phyloP scores from a whole-genome alignment of 805 yeast species.

The Osmozyma mogii region DNA sequence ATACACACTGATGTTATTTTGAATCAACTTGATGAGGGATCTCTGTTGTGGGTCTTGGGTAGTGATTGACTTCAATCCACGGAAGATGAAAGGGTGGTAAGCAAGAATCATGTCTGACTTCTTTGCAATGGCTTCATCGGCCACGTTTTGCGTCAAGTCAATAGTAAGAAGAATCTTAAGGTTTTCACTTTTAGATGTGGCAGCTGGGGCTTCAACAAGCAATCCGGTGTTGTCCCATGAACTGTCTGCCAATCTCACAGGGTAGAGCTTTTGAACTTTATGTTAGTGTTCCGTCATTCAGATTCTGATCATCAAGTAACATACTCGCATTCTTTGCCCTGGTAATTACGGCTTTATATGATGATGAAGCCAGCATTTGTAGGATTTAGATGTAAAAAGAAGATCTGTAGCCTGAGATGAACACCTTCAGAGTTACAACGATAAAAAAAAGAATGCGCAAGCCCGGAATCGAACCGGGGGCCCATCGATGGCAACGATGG shows the following conservation, averaged over 20 bases:
- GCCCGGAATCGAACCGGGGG: conserved; percentile 17
- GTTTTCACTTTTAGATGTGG: conserved; percentile 21
- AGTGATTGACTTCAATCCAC: conserved; percentile 71
- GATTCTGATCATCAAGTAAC: conserved; percentile 12
- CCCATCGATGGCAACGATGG: conserved; percentile 16
- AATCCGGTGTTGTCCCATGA: conserved; percentile 97
- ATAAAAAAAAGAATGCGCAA: conserved; percentile 12
- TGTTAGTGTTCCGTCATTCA: conserved; percentile 13
- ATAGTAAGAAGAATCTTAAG: conserved; percentile 62
- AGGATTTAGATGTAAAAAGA: neutral
- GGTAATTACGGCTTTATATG: conserved; percentile 40
- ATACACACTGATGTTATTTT: conserved; percentile 78
- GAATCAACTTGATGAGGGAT: conserved; percentile 64
- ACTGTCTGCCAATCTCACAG: conserved; percentile 70
- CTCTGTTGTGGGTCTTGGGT: conserved; percentile 68
- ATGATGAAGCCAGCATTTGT: conserved; percentile 2
- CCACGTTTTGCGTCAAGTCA: conserved; percentile 78
- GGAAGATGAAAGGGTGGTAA: conserved; percentile 88
- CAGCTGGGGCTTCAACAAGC: conserved; percentile 53
- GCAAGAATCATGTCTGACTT: conserved; percentile 62
- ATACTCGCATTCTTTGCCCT: conserved; percentile 32
- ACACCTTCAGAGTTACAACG: neutral
- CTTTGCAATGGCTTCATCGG: conserved; percentile 67
- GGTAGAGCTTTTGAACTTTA: conserved; percentile 68
- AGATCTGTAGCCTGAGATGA: neutral